A percentile compares a stretch with the other conserved stretches of the same genome.
Conservation (phyloP, 495 filamentous ascomycete genomes). For the Usnea hakonensis region DNA sequence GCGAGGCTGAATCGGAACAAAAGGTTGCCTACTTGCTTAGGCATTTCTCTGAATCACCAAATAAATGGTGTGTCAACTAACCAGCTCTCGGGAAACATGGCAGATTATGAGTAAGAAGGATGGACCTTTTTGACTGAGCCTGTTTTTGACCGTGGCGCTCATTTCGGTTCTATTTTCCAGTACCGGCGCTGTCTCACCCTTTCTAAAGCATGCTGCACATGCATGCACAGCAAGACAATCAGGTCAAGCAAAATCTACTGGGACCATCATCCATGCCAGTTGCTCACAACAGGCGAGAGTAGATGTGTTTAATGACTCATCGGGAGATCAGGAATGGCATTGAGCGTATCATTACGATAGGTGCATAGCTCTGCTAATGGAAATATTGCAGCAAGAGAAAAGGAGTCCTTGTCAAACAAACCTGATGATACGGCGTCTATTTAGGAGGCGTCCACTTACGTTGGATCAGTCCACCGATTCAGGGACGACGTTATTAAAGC, state of each 20-base stretch:
- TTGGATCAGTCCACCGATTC: not conserved
- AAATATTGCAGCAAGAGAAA: conserved; percentile 45
- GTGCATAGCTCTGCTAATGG: conserved; percentile 54
- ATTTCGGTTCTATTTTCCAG: conserved; percentile 53
- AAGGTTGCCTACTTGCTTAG: conserved; percentile 54
- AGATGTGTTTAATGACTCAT: conserved; percentile 42
- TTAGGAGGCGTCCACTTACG: not conserved
- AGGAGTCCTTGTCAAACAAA: conserved; percentile 22
- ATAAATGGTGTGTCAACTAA: conserved; percentile 42
- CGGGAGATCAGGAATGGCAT: conserved; percentile 47
- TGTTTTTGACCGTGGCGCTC: conserved; percentile 50
- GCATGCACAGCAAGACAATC: conserved; percentile 57
- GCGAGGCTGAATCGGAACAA: conserved; percentile 41
- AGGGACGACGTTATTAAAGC: not conserved
- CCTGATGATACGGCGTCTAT: not conserved
- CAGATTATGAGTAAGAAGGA: conserved; percentile 38
- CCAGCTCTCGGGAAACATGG: not conserved
- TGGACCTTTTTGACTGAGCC: conserved; percentile 63
- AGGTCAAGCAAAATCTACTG: conserved; percentile 45
- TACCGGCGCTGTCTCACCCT: conserved; percentile 47
- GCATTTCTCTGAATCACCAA: conserved; percentile 53
- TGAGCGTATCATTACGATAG: conserved; percentile 57
- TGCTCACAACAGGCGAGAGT: conserved; percentile 44
- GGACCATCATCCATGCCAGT: conserved; percentile 42
- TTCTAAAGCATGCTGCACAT: conserved; percentile 53